These are phyloP conservation scores for Argentina anserina DNA, from an alignment of 306 rosid species.

Conservation along the genomic window DNA sequence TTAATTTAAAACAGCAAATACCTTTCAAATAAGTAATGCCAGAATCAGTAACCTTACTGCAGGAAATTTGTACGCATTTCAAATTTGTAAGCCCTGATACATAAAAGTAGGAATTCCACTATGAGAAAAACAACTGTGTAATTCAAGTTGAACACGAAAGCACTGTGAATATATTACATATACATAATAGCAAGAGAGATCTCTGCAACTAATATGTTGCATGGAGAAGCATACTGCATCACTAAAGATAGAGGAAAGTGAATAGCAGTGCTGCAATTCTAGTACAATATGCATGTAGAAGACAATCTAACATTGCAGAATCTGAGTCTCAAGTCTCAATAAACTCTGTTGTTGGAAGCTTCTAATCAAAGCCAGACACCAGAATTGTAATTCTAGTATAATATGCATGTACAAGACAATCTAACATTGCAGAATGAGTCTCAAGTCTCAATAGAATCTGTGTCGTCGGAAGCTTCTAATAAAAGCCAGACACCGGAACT, in stretches of 20 bases:
- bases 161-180: background rate
- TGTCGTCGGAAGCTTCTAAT: background rate
- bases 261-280: background rate
- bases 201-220: background rate
- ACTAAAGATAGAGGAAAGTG: background rate
- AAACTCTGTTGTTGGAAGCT: background rate
- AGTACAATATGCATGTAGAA: background rate
- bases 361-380: background rate
- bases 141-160: background rate
- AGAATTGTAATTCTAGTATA: conserved; percentile 7
- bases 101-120: conserved; percentile 22
- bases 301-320: background rate
- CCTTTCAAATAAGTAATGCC: conserved; percentile 81
- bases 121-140: conserved; percentile 6
- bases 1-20: conserved; percentile 13
- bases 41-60: conserved; percentile 72
- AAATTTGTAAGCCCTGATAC: conserved; percentile 73
- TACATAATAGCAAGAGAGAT: background rate
- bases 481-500: conserved; percentile 4
- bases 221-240: background rate
- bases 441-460: background rate
- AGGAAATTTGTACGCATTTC: conserved; percentile 67
- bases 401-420: background rate
- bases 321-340: background rate
- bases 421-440: background rate